These are phyloP conservation scores for Pythium pyrilobum DNA, from an alignment of 352 stramenopile genomes.

Conservation along the genomic window DNA sequence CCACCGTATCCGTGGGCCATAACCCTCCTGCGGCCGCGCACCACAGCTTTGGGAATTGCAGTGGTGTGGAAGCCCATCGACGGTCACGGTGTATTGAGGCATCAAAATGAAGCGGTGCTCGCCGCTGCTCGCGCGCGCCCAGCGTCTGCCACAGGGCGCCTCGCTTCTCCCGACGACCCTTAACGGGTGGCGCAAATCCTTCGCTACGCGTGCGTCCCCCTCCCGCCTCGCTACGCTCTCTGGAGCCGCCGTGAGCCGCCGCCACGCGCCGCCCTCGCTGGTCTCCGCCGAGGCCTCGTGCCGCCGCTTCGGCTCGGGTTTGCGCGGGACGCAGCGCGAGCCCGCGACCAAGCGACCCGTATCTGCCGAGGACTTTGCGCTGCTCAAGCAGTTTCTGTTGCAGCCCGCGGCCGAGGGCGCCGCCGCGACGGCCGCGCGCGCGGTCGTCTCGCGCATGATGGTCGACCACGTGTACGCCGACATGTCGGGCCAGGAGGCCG, in stretches of 20 bases:
- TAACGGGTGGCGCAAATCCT: neutral
- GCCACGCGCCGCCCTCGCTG: neutral
- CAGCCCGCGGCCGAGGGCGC: constrained; percentile 32
- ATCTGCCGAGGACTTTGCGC: constrained; percentile 41
- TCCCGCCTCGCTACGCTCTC: neutral
- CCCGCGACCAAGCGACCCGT: constrained; percentile 19
- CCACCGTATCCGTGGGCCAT: neutral
- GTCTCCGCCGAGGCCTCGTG: neutral
- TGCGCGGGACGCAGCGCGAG: neutral
- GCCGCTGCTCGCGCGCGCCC: constrained; percentile 10
- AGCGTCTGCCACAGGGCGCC: neutral
- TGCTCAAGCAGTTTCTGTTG: constrained; percentile 59
- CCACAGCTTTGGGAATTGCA: constrained; percentile 13
- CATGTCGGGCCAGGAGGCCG: constrained; percentile 69
- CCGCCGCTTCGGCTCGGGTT: constrained; percentile 1
- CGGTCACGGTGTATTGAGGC: neutral
- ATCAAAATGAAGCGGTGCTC: constrained; percentile 10
- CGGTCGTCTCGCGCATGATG: constrained; percentile 49
- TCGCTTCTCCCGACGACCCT: neutral
- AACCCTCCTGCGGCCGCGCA: neutral
- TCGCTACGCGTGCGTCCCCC: neutral
- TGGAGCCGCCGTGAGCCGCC: neutral
- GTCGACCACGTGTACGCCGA: constrained; percentile 47
- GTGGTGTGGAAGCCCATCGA: constrained; percentile 7
- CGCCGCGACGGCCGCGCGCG: constrained; percentile 24